Base-by-base conservation (phyloP, 371 early-diverging fungal genomes). In the Mucor sp. region DNA sequence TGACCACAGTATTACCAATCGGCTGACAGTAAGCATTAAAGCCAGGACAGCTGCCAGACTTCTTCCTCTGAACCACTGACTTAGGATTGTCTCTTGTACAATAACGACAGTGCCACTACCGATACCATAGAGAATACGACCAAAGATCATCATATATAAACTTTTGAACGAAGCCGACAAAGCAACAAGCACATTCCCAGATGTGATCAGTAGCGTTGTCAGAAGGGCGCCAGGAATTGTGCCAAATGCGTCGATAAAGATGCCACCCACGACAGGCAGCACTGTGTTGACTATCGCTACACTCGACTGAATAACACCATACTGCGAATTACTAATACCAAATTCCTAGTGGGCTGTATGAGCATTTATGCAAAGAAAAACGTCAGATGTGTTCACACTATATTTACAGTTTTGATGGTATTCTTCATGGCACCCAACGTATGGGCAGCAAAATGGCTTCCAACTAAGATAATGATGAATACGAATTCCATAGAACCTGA, bases 371-470 rank as follows among this genome's bases (percentile, higher is more conserved):
- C 14, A 23, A 7, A 27, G 11, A 0, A 27, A 53, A 53, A 5
- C 8, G 12, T 2, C 11, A 8, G 23, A 41, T 56, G 5, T n/a
- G 5, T 35, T 39, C 27, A 6, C n/a, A n/a, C n/a, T 56, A 37
- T 19, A 6, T 55, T 47, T 81, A 88, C 90, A 72, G 85, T 77
- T 70, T 91, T 91, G 39, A 91, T 76, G 4, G 79, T 88, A n/a
- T 81, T 78, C 68, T 91, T 91, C 78, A 91, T 76, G 12, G 90
- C 89, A 6, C 90, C 89, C 25, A 91, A 71, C 14, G 91, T 90
- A 71, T 90, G 90, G 37, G 90, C 90, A 30, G 91, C 88, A 74
- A 89, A 91, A 77, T 91, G 91, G 62, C 88, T 88, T 47, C 91
- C 91, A 48, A 90, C 90, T 91, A 76, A 61, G 17, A 39, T 39